Percentiles rank a stretch among this genome's conserved stretches.
phyloP scores from a whole-genome alignment of 179 eudicot species.

The Patellifolia procumbens region DNA sequence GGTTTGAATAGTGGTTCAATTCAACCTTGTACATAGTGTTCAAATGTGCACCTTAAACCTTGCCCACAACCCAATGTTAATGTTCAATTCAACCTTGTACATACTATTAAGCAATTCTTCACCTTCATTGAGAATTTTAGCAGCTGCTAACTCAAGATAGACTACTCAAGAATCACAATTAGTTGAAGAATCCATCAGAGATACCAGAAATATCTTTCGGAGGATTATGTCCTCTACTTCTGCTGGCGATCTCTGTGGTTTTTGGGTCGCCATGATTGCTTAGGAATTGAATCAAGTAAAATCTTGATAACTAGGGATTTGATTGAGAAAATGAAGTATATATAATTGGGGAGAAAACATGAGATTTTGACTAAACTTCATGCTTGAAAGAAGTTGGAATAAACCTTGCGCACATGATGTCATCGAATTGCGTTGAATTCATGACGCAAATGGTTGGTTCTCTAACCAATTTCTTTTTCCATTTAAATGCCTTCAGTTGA shows the following conservation, averaged over 20 bases:
- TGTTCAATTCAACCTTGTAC: no score
- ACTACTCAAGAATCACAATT: constrained; percentile 55
- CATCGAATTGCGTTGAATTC: no score
- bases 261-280: constrained; percentile 56
- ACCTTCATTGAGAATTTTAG: constrained; percentile 87
- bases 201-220: constrained; percentile 69
- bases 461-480: no score
- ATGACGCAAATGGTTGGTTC: no score
- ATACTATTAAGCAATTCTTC: constrained; percentile 57
- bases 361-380: neutral
- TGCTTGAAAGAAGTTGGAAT: neutral
- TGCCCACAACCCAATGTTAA: no score
- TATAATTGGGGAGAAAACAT: no score
- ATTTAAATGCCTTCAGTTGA: no score
- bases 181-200: constrained; percentile 67
- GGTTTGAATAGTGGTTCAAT: no score
- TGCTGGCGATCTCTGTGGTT: constrained; percentile 62
- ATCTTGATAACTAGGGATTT: neutral
- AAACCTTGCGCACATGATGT: no score
- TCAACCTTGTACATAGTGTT: no score
- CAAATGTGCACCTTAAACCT: no score
- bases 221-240: constrained; percentile 87
- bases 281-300: neutral
- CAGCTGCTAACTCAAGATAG: constrained; percentile 85
- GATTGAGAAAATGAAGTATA: neutral